A percentile compares a stretch with the other conserved stretches of the same genome.
Conservation (phyloP, 192 early-diverging fungal species). For the Coemansia sp. region DNA sequence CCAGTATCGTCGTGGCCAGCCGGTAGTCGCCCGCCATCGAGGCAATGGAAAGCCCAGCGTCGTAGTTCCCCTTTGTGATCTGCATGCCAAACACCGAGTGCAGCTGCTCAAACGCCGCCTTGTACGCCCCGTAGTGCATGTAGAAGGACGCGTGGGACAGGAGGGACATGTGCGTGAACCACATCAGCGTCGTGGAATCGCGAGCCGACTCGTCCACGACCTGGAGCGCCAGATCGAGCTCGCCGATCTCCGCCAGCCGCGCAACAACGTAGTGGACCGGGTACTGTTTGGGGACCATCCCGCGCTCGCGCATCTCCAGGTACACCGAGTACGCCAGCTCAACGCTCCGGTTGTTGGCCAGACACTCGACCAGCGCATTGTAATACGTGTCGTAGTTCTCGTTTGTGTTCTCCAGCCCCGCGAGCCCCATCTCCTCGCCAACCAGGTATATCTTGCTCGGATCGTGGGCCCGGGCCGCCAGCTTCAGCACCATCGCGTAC, state of each 20-base stretch:
- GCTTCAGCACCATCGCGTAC: constrained; percentile 26
- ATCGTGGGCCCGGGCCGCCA: background rate
- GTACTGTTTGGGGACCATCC: background rate
- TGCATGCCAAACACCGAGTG: constrained; percentile 20
- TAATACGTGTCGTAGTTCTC: constrained; percentile 13
- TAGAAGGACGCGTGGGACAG: constrained; percentile 16
- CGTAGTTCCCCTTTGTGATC: constrained; percentile 33
- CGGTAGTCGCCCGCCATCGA: constrained; percentile 24
- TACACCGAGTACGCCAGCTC: constrained; percentile 39
- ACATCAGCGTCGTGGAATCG: constrained; percentile 11
- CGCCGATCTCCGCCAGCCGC: constrained; percentile 25
- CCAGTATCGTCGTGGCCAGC: constrained; percentile 23
- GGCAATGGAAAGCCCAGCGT: constrained; percentile 30
- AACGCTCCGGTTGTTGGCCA: constrained; percentile 11
- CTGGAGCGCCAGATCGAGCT: constrained; percentile 21
- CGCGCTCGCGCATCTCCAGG: constrained; percentile 17
- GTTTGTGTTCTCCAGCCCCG: constrained; percentile 13
- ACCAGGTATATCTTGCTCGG: constrained; percentile 12
- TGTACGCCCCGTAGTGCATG: constrained; percentile 30
- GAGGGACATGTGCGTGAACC: constrained; percentile 10
- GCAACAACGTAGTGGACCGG: constrained; percentile 8
- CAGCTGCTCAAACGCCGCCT: constrained; percentile 22
- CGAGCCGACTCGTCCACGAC: constrained; percentile 13
- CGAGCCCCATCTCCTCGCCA: constrained; percentile 34
- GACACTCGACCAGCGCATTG: constrained; percentile 21